Base-by-base conservation (phyloP, 192 early-diverging fungal species). In the Chytriomyces sp. region DNA sequence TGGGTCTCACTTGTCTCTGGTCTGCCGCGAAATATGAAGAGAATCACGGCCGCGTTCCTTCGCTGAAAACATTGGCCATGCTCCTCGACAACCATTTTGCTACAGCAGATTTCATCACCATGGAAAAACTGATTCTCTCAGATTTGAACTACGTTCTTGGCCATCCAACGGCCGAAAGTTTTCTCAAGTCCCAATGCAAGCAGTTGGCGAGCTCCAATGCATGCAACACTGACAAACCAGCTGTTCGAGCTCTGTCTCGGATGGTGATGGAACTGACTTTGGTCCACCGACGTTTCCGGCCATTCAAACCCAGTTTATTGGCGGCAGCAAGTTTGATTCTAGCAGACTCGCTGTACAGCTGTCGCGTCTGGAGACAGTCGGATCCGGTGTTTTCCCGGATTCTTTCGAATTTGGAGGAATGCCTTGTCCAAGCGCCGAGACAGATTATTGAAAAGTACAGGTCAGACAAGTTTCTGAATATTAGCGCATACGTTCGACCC, bases 1-100 rank as follows among this genome's bases (percentile, higher is more conserved):
- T 90, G 20, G 89, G 89, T n/a, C 64, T 90, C 11, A 86, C 89
- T 6, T 69, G 80, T 45, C 80, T 90, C 3, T 90, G 87, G 88
- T 69, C 87, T 50, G 88, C 88, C 6, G 80, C 86, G 10, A 90
- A 90, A 74, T 87, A 83, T 77, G 88, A 90, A 62, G 89, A 90
- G 73, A 88, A 86, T 68, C 89, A 90, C 80, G 88, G 88, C n/a
- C 76, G 81, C 18, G 85, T 87, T 28, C 89, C 89, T 10, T 67
- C 81, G 6, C 77, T 90, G 26, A 85, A 82, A 50, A 79, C 80
- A 18, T 81, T 90, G 18, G 66, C 68, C 47, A 79, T 82, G 46
- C 69, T 89, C 45, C 23, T 75, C 45, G 62, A 64, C 28, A 45
- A 84, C 46, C 45, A 62, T 23, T 86, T 86, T 75, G 26, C 57